Evolutionary conservation across 495 filamentous ascomycete genomes (phyloP).

Genomic region (Aspergillus indologenus): DNA sequence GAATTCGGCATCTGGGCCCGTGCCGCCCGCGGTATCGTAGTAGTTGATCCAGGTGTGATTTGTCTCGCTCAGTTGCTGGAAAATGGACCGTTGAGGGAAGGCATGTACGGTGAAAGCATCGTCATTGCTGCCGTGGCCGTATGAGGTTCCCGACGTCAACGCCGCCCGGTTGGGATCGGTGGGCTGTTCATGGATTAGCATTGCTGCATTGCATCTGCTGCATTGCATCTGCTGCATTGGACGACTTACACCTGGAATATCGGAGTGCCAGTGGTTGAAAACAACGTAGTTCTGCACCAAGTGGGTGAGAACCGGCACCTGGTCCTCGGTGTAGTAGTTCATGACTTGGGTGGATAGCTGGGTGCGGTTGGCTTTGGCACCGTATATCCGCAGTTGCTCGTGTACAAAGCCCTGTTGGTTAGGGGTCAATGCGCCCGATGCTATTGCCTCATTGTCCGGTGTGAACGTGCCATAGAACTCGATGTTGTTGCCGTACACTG

Average conservation of each 20-base stretch:
- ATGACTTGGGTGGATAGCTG: slow-evolving; percentile 42
- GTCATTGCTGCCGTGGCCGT: slow-evolving; percentile 49
- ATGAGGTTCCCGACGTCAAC: slow-evolving; percentile 44
- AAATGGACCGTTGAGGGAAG: slow-evolving; percentile 43
- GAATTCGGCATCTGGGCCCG: slow-evolving; percentile 34
- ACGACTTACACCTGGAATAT: slow-evolving; percentile 45
- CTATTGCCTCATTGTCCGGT: slow-evolving; percentile 40
- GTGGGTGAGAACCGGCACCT: slow-evolving; percentile 45
- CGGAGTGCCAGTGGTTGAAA: slow-evolving; percentile 53
- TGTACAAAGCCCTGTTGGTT: slow-evolving; percentile 47
- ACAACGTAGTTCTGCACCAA: slow-evolving; percentile 51
- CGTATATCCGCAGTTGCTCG: slow-evolving; percentile 42
- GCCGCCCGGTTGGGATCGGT: slow-evolving; percentile 50
- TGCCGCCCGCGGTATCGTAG: slow-evolving; percentile 40
- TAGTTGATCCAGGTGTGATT: slow-evolving; percentile 51
- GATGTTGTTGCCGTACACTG: slow-evolving; percentile 50
- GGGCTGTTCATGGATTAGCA: slow-evolving; percentile 29
- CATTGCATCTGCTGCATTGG: not conserved
- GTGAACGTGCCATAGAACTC: slow-evolving; percentile 46
- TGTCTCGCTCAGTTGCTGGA: slow-evolving; percentile 46
- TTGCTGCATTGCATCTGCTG: not conserved
- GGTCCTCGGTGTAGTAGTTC: slow-evolving; percentile 49
- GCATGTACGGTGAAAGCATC: slow-evolving; percentile 33
- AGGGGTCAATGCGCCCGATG: slow-evolving; percentile 28
- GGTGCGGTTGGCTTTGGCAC: slow-evolving; percentile 31